Base-by-base conservation (phyloP, 2,329 filamentous ascomycete species). In the Drechslerella stenobrocha region DNA sequence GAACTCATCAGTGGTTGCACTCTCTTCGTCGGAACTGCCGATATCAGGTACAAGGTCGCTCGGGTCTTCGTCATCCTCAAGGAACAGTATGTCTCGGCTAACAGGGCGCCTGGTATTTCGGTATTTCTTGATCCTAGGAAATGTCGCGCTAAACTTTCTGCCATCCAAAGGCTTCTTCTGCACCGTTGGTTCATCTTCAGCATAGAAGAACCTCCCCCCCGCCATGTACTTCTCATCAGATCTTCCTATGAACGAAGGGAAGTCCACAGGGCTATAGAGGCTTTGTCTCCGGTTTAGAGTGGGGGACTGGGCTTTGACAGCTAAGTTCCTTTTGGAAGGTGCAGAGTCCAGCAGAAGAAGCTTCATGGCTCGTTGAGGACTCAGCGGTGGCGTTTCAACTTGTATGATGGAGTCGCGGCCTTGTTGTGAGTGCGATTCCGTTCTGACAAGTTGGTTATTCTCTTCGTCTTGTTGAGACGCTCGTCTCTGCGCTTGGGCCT, bases 181-280 rank as follows among this genome's bases (percentile, higher is more conserved):
- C 22, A 53, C 34, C 11, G 47, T 66, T 2, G 61, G 52, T 34
- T 69, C 52, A 28, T 69, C 63, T 23, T 60, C 55, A 20, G 72
- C 63, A 15, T 71, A 60, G 42, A 73, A 74, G 52, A 73, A 74
- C 11, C 72, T 69, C 2, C 72, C 72, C n/a, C 72, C 72, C 3
- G 66, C 70, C 34, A 71, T 71, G 50, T 74, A 74, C 34, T 73
- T 74, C 34, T 70, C 63, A 40, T 74, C 72, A 3, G 72, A 70
- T 70, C 71, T 71, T 51, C 71, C 72, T 22, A 74, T 67, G 13
- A 67, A 71, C 9, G 71, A 69, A 28, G 72, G 66, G 42, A 74
- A 74, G 2, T 66, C 70, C 15, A 74, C 70, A 6, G 72, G 72
- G 6, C 71, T 71, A 60, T 74, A 74, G n/a, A 74, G 47, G 4